These are phyloP conservation scores for Globisporangium irregulare DNA, from an alignment of 352 stramenopile genomes.

Conservation along the genomic window DNA sequence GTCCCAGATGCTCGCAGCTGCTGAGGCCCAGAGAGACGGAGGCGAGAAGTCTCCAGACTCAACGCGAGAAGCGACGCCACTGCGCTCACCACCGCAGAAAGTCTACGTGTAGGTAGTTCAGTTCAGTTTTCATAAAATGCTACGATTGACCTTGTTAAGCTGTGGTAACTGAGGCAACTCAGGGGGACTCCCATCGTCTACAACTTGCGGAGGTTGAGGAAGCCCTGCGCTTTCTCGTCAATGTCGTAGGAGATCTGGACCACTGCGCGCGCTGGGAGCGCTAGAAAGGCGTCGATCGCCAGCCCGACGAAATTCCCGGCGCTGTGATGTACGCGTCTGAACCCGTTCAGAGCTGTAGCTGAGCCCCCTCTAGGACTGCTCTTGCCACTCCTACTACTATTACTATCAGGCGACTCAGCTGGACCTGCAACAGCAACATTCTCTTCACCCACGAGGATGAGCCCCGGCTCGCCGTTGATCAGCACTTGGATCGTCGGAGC, in stretches of 20 bases:
- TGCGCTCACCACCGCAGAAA: neutral
- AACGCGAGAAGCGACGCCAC: conserved; percentile 13
- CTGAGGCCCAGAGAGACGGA: neutral
- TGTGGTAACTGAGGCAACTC: neutral
- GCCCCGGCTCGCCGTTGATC: conserved; percentile 57
- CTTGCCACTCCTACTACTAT: neutral
- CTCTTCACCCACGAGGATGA: conserved; percentile 16
- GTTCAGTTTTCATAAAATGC: neutral
- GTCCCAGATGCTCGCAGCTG: conserved; percentile 1
- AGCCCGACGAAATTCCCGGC: conserved; percentile 54
- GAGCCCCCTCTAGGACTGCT: neutral
- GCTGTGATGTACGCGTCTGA: conserved; percentile 47
- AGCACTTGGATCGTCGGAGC: conserved; percentile 49
- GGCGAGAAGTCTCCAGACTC: conserved; percentile 17
- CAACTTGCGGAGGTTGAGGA: conserved; percentile 72
- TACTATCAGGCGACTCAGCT: neutral
- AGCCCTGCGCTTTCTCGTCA: conserved; percentile 64
- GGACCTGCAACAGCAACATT: neutral
- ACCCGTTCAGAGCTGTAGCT: neutral
- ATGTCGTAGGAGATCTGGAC: conserved; percentile 62
- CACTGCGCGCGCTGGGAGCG: conserved; percentile 43
- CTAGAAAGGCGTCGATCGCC: conserved; percentile 52
- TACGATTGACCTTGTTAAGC: neutral
- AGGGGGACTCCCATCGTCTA: conserved; percentile 20
- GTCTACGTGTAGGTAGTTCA: neutral